Evolutionary conservation across 257 asterid genomes (phyloP).

Genomic region (Gardenia jasminoides): DNA sequence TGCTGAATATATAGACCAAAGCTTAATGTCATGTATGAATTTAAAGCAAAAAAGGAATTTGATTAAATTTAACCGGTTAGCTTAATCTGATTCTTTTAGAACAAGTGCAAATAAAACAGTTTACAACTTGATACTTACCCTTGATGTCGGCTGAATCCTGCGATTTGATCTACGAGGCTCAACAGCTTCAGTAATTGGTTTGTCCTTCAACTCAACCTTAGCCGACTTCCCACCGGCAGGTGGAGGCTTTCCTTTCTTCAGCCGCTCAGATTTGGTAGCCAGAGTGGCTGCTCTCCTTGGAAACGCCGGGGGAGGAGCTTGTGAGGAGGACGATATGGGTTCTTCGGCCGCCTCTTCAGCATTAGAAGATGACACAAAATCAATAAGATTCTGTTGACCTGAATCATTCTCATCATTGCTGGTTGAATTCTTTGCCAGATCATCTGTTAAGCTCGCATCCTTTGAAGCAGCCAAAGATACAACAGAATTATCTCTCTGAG

Average conservation of each 20-base stretch:
- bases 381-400: constrained; percentile 37
- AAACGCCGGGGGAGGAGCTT: constrained; percentile 35
- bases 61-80: background rate
- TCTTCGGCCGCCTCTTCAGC: constrained; percentile 50
- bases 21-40: background rate
- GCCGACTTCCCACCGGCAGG: constrained; percentile 44
- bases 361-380: constrained; percentile 38
- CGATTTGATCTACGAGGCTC: constrained; percentile 98
- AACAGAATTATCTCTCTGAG: constrained; percentile 47
- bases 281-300: constrained; percentile 48
- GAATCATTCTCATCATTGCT: constrained; percentile 55
- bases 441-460: constrained; percentile 36
- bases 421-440: constrained; percentile 28
- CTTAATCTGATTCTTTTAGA: background rate
- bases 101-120: background rate
- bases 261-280: constrained; percentile 44
- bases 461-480: constrained; percentile 39
- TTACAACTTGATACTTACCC: constrained; percentile 49
- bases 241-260: constrained; percentile 51
- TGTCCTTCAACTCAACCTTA: constrained; percentile 46
- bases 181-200: constrained; percentile 35
- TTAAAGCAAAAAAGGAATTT: background rate
- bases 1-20: background rate
- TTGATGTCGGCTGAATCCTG: constrained; percentile 92
- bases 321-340: constrained; percentile 46